Evolutionary conservation across 345 rosid species (phyloP).

Genomic region (Hibiscus mutabilis): DNA sequence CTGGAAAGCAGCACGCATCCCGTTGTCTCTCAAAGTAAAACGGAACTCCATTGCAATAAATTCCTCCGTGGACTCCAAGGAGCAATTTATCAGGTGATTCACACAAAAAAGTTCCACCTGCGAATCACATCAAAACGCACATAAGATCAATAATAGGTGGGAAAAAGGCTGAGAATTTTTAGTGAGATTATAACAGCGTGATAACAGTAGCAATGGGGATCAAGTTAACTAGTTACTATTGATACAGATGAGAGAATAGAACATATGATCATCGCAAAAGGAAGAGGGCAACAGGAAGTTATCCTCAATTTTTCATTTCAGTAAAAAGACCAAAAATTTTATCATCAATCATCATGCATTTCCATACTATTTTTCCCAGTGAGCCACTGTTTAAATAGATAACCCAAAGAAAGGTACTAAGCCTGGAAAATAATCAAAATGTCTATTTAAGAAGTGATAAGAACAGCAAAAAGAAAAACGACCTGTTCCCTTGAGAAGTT

Average conservation of each 20-base stretch:
- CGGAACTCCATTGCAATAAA: conserved; percentile 99
- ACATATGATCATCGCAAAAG: neutral
- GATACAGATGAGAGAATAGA: neutral
- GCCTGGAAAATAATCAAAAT: neutral
- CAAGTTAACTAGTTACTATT: neutral
- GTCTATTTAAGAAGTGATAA: neutral
- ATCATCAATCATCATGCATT: neutral
- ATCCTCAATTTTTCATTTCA: neutral
- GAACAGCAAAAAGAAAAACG: neutral
- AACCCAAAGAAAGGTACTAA: neutral
- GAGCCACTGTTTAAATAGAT: neutral
- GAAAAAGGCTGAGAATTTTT: neutral
- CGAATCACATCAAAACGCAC: conserved; percentile 7
- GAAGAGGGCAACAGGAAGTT: conserved; percentile 9
- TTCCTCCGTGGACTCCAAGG: conserved; percentile 98
- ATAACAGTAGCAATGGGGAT: neutral
- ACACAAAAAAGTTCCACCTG: conserved; percentile 99
- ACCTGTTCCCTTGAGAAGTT: conserved; percentile 99
- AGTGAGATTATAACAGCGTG: neutral
- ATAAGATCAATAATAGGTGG: conserved; percentile 1
- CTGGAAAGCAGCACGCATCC: conserved; percentile 98
- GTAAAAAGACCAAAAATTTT: neutral
- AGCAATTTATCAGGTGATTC: conserved; percentile 95
- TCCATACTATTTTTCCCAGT: neutral
- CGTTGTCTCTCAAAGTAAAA: conserved; percentile 92